phyloP scores from a whole-genome alignment of 768 basidiomycete species.

The Gymnopilus dilepis region DNA sequence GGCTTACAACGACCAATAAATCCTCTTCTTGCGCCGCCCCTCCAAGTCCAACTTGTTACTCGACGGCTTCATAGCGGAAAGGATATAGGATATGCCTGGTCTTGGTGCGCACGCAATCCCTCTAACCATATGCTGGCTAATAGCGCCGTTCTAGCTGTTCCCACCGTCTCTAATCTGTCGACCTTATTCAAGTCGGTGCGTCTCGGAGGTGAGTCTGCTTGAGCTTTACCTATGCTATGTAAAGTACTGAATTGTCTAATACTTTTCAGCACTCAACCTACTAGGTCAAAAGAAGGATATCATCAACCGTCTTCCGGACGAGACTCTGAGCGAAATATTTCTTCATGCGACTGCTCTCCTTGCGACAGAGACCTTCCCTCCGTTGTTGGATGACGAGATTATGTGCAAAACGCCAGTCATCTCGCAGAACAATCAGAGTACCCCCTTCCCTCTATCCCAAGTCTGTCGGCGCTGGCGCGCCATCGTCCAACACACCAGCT shows the following conservation, averaged over 20 bases:
- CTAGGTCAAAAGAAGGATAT: background rate
- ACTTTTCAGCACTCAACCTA: background rate
- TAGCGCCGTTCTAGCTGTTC: background rate
- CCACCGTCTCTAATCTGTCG: background rate
- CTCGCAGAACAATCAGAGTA: constrained; percentile 1
- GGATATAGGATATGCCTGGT: background rate
- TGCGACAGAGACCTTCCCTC: too few relatives aligned
- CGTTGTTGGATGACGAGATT: background rate
- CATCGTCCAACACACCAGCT: constrained; percentile 7
- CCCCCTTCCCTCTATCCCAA: constrained; percentile 21
- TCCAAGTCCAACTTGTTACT: too few relatives aligned
- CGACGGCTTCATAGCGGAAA: background rate
- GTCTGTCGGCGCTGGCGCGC: constrained; percentile 21
- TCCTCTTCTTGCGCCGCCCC: too few relatives aligned
- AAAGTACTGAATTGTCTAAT: background rate
- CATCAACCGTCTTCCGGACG: constrained; percentile 4
- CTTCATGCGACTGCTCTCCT: background rate
- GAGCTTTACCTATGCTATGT: background rate
- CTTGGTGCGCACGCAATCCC: background rate
- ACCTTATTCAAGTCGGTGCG: background rate
- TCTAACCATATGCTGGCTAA: background rate
- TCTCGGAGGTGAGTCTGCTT: background rate
- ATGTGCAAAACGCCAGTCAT: constrained; percentile 7
- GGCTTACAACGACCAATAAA: too few relatives aligned
- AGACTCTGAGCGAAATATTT: constrained; percentile 4